Evolutionary conservation across 1,284 basidiomycete genomes (phyloP), one percentile per base, ranked within the genome.

Genomic region (Sanghuangporus baumii): DNA sequence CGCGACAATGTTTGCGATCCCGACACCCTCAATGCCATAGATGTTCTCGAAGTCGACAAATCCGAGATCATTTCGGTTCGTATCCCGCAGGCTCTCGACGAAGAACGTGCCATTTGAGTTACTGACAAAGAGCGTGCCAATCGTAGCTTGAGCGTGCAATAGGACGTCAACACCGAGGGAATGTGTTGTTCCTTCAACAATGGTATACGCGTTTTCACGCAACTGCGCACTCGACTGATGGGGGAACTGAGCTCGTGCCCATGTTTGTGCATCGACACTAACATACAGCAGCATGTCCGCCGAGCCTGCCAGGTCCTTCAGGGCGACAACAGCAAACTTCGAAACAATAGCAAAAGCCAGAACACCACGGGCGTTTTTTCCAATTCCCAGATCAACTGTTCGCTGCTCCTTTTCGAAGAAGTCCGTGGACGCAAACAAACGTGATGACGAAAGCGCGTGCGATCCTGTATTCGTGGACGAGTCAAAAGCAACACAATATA

Each of bases 21-120:
- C 94, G 3, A 98, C 87, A 11, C 96, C 96, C 66, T 96, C 94
- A n/a, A 98, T 81, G 1, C 94, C 94, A 68, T 92, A 90, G 34
- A 98, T 75, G 64, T 87, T 87, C 76, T 99, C 96, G 69, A 90
- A 98, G 74, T 98, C 96, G 47, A 99, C 96, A 64, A 88, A 95
- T 8, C 96, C 96, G 66, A 81, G 76, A 54, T 84, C 78, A 71
- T 97, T 97, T 52, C 96, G 81, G 73, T 96, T 96, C 7, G 96
- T 98, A 71, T 96, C 88, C 70, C 87, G 83, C 60, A 99, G 79
- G 69, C 90, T 91, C 74, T 96, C 84, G n/a, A 96, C 91, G 72
- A 98, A 99, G 75, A 88, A 94, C 8, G 93, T 96, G 1, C 97
- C 97, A 67, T 97, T 93, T 47, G 89, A 91, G 74, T 98, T 96